Percentiles rank a stretch among this genome's conserved stretches.
Evolutionary conservation across 2,329 filamentous ascomycete species (phyloP).

Genomic region (Fusarium foetens): DNA sequence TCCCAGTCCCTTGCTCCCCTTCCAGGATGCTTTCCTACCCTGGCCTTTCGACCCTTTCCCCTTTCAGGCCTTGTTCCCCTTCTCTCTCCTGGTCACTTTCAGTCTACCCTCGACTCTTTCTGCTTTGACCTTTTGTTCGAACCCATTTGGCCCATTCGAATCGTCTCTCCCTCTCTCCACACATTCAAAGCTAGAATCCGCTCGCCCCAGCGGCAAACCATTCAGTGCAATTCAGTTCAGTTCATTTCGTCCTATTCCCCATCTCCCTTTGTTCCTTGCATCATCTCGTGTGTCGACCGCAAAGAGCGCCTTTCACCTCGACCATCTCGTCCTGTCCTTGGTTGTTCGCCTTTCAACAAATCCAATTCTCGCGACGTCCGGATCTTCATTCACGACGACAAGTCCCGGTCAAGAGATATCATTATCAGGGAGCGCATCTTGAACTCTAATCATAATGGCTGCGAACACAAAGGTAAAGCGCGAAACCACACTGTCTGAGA

Average conservation of each 20-base stretch:
- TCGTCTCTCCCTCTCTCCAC: constrained; percentile 34
- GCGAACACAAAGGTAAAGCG: constrained; percentile 50
- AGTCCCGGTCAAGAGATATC: constrained; percentile 24
- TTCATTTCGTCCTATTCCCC: constrained; percentile 10
- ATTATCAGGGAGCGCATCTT: constrained; percentile 33
- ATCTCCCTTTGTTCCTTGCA: constrained; percentile 34
- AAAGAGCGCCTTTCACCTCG: constrained; percentile 18
- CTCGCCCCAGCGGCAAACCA: constrained; percentile 34
- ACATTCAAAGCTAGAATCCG: constrained; percentile 33
- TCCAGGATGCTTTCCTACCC: constrained; percentile 32
- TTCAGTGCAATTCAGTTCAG: constrained; percentile 6
- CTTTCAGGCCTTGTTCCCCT: constrained; percentile 39
- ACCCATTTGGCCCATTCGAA: constrained; percentile 35
- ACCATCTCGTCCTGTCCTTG: constrained; percentile 12
- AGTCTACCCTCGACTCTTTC: constrained; percentile 31
- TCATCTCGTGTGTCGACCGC: constrained; percentile 19
- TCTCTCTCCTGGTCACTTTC: constrained; percentile 27
- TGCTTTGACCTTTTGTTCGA: constrained; percentile 41
- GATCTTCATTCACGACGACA: constrained; percentile 28
- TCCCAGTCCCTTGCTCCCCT: constrained; percentile 28
- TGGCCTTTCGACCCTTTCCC: constrained; percentile 35
- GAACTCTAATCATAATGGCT: constrained; percentile 47
- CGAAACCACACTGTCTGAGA: not conserved
- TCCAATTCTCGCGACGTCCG: constrained; percentile 30
- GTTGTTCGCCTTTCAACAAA: constrained; percentile 28